A percentile compares a stretch with the other conserved stretches of the same genome.
phyloP scores from a whole-genome alignment of 768 basidiomycete species.

The Amanita pseudoporphyria region DNA sequence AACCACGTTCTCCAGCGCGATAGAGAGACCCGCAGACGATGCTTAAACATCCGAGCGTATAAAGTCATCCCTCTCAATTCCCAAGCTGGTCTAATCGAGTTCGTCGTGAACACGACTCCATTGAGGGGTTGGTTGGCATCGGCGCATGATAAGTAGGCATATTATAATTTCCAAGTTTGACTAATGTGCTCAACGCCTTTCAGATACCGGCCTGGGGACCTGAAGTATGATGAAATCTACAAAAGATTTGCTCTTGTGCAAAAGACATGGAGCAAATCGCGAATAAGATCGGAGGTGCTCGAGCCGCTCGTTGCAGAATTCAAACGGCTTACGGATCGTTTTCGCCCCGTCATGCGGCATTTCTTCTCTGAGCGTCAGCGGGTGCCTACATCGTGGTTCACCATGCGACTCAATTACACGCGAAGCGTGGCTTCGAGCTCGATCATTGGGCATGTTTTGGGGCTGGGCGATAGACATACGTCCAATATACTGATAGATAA shows the following conservation, averaged over 20 bases:
- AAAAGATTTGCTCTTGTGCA: slow-evolving; percentile 22
- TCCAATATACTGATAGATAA: slow-evolving; percentile 90
- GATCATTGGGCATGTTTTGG: slow-evolving; percentile 88
- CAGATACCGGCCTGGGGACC: slow-evolving; percentile 52
- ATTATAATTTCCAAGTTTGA: not conserved
- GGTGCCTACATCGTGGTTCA: slow-evolving; percentile 84
- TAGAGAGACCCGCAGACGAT: slow-evolving; percentile 63
- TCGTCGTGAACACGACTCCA: slow-evolving; percentile 70
- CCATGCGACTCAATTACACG: slow-evolving; percentile 81
- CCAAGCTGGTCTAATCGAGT: slow-evolving; percentile 83
- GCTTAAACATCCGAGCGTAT: slow-evolving; percentile 73
- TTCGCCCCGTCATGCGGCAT: slow-evolving; percentile 87
- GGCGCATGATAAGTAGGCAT: slow-evolving; percentile 56
- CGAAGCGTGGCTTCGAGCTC: slow-evolving; percentile 91
- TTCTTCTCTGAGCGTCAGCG: slow-evolving; percentile 90
- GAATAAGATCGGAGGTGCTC: slow-evolving; percentile 7
- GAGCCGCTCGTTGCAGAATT: slow-evolving; percentile 23
- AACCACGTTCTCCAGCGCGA: slow-evolving; percentile 71
- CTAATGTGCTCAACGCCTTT: not conserved
- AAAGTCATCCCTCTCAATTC: slow-evolving; percentile 79
- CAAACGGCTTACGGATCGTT: slow-evolving; percentile 29
- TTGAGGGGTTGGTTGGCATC: slow-evolving; percentile 49
- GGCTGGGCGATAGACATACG: slow-evolving; percentile 86
- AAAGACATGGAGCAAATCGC: slow-evolving; percentile 15
- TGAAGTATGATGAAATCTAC: slow-evolving; percentile 23